A percentile compares a stretch with the other conserved stretches of the same genome.
These are phyloP conservation scores for Chloris gayana DNA, from an alignment of 176 grass and related monocot genomes.

Conservation along the genomic window DNA sequence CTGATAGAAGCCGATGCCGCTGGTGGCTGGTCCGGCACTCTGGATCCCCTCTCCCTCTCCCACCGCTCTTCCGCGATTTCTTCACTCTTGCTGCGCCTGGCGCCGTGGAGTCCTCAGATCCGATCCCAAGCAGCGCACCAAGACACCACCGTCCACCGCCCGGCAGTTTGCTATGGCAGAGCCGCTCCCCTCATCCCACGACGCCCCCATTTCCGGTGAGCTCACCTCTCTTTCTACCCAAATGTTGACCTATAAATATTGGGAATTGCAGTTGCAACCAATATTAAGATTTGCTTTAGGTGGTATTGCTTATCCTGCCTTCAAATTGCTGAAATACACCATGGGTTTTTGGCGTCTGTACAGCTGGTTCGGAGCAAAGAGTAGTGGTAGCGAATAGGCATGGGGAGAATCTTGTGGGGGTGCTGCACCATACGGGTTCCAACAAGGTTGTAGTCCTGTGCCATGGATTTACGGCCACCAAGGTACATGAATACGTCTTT, in stretches of 20 bases:
- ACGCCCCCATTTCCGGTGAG: slow-evolving; percentile 17
- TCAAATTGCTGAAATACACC: not conserved
- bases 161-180: slow-evolving; percentile 23
- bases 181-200: slow-evolving; percentile 14
- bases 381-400: slow-evolving; percentile 65
- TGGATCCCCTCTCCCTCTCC: not conserved
- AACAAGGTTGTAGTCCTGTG: slow-evolving; percentile 77
- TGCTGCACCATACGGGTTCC: slow-evolving; percentile 66
- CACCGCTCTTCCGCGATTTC: not conserved
- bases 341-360: slow-evolving; percentile 16
- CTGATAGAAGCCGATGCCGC: not conserved
- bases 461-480: slow-evolving; percentile 74
- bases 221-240: not conserved
- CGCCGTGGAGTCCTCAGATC: not conserved
- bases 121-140: not conserved
- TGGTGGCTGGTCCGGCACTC: not conserved
- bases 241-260: not conserved
- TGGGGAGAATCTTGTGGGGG: slow-evolving; percentile 74
- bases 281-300: not conserved
- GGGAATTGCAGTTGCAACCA: not conserved
- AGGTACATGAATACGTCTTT: slow-evolving; percentile 48
- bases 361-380: slow-evolving; percentile 49
- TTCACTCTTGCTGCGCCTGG: not conserved
- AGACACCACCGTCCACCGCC: not conserved
- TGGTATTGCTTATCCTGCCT: not conserved